Evolutionary conservation across 2,329 filamentous ascomycete species (phyloP).

Genomic region (Alternaria panax): DNA sequence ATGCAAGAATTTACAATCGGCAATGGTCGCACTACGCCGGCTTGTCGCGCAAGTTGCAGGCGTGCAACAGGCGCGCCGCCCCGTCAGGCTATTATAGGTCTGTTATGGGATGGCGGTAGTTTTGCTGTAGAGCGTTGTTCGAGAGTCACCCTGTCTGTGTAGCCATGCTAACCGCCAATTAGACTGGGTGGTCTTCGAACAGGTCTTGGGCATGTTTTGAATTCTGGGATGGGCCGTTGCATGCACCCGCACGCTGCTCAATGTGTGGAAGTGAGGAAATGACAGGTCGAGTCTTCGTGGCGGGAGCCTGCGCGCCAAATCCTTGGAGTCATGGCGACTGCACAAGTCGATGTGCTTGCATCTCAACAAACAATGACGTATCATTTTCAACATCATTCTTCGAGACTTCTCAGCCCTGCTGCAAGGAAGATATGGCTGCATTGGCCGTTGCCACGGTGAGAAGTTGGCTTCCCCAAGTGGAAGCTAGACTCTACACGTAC

Average conservation of each 20-base stretch:
- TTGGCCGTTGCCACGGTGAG: constrained; percentile 26
- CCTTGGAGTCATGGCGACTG: background rate
- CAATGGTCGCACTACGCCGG: constrained; percentile 30
- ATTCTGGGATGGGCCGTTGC: constrained; percentile 19
- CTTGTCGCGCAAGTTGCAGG: constrained; percentile 36
- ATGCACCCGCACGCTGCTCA: constrained; percentile 15
- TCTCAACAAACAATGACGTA: constrained; percentile 5
- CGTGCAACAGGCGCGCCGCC: constrained; percentile 28
- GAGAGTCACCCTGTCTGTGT: constrained; percentile 42
- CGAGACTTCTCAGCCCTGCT: constrained; percentile 41
- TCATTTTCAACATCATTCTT: background rate
- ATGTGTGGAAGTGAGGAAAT: constrained; percentile 31
- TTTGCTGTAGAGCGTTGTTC: constrained; percentile 29
- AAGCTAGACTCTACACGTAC: constrained; percentile 33
- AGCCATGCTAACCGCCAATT: constrained; percentile 39
- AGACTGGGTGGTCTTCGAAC: constrained; percentile 43
- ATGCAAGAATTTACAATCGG: constrained; percentile 21
- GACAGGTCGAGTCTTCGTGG: constrained; percentile 35
- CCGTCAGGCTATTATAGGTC: constrained; percentile 31
- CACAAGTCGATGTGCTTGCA: background rate
- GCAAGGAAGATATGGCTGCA: constrained; percentile 43
- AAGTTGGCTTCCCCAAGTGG: constrained; percentile 30
- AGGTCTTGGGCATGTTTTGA: constrained; percentile 28
- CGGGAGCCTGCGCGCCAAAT: background rate
- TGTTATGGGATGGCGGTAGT: constrained; percentile 21